These are phyloP conservation scores for Pseudogymnoascus sp. DNA, from an alignment of 2,329 filamentous ascomycete species.

Conservation along the genomic window DNA sequence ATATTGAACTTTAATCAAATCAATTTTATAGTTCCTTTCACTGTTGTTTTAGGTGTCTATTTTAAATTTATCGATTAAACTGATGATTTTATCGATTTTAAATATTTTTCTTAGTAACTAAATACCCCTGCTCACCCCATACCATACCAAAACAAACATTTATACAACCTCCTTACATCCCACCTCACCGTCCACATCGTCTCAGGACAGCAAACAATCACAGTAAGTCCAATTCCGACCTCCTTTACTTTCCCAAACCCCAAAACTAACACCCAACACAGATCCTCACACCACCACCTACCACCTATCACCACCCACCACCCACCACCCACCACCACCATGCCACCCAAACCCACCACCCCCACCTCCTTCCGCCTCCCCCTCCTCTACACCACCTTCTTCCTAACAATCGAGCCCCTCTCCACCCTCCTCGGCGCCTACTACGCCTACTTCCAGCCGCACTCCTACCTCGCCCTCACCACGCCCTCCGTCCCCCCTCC, in stretches of 20 bases:
- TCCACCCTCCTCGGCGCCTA: slow-evolving; percentile 45
- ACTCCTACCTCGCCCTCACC: slow-evolving; percentile 54
- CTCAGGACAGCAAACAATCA: not conserved
- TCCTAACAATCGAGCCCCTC: slow-evolving; percentile 62
- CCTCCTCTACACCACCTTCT: slow-evolving; percentile 60
- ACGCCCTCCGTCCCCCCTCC: slow-evolving; percentile 23
- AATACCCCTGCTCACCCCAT: not conserved
- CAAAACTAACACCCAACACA: not conserved
- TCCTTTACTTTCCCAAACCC: not conserved
- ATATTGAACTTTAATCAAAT: not conserved
- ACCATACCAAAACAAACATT: not conserved
- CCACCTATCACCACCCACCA: not conserved
- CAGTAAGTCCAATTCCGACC: not conserved
- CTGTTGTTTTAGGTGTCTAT: not conserved
- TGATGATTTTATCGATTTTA: not conserved
- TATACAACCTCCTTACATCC: not conserved
- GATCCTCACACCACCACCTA: slow-evolving; percentile 17
- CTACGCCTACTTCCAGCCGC: slow-evolving; percentile 42
- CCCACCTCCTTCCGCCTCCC: slow-evolving; percentile 40
- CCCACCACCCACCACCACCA: slow-evolving; percentile 8
- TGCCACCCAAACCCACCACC: not conserved
- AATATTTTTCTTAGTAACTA: not conserved
- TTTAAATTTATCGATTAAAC: not conserved
- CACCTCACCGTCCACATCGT: not conserved
- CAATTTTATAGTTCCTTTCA: not conserved